phyloP scores from a whole-genome alignment of 2,329 filamentous ascomycete genomes.

The Cephalotrichum gorgonifer region DNA sequence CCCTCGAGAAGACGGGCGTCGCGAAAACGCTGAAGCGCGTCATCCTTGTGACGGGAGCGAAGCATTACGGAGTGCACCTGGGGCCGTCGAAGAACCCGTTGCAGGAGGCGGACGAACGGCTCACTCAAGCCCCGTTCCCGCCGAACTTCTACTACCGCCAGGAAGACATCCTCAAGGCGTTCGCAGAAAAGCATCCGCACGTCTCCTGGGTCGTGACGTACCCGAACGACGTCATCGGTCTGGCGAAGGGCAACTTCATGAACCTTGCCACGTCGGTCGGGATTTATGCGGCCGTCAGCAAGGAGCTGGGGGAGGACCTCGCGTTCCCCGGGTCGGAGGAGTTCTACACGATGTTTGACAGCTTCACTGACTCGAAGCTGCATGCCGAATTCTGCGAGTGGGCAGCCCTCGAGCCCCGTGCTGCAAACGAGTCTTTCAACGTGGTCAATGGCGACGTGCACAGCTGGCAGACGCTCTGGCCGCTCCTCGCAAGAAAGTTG shows the following conservation, averaged over 20 bases:
- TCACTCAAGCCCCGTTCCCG: constrained; percentile 23
- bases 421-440: constrained; percentile 29
- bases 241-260: constrained; percentile 24
- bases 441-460: constrained; percentile 28
- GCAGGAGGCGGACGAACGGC: constrained; percentile 32
- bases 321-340: constrained; percentile 21
- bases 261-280: constrained; percentile 27
- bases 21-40: constrained; percentile 32
- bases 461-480: constrained; percentile 31
- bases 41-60: constrained; percentile 35
- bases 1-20: constrained; percentile 29
- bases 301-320: constrained; percentile 20
- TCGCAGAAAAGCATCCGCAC: constrained; percentile 8
- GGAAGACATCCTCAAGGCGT: constrained; percentile 28
- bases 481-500: constrained; percentile 23
- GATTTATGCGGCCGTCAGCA: constrained; percentile 25
- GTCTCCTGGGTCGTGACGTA: constrained; percentile 19
- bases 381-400: constrained; percentile 25
- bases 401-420: constrained; percentile 13
- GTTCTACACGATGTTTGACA: constrained; percentile 23
- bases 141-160: constrained; percentile 43
- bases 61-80: constrained; percentile 44
- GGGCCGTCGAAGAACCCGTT: constrained; percentile 35
- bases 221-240: constrained; percentile 22
- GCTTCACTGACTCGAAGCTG: constrained; percentile 19